Evolutionary conservation across 1,139 yeast species (phyloP).

Genomic region (Kluyveromyces marxianus): DNA sequence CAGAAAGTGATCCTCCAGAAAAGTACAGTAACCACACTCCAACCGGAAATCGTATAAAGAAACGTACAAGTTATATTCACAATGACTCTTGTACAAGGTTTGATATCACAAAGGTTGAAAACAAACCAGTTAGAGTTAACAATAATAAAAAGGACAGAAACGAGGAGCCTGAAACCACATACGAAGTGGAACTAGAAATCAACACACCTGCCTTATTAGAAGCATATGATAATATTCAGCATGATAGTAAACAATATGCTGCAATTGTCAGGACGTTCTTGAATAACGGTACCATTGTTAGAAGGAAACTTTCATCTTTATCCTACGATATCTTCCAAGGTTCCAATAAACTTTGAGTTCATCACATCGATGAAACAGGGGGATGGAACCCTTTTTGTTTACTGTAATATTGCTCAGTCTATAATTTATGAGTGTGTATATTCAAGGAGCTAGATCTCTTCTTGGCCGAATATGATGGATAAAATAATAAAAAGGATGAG

Average conservation of each 20-base stretch:
- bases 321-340: constrained; percentile 32
- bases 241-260: constrained; percentile 57
- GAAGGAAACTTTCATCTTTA: constrained; percentile 34
- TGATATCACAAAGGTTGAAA: constrained; percentile 60
- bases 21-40: constrained; percentile 44
- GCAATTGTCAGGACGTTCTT: constrained; percentile 64
- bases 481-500: too few relatives aligned
- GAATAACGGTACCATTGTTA: constrained; percentile 57
- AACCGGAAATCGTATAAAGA: constrained; percentile 50
- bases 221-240: constrained; percentile 47
- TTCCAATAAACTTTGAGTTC: constrained; percentile 21
- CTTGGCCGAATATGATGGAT: too few relatives aligned
- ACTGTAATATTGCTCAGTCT: too few relatives aligned
- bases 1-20: constrained; percentile 48
- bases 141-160: constrained; percentile 39
- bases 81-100: constrained; percentile 62
- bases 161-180: constrained; percentile 34
- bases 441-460: too few relatives aligned
- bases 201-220: constrained; percentile 55
- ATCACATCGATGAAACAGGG: background rate
- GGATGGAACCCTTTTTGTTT: background rate
- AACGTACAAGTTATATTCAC: constrained; percentile 57
- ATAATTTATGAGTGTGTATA: too few relatives aligned
- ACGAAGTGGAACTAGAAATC: constrained; percentile 68
- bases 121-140: constrained; percentile 14